Evolutionary conservation across 2,329 filamentous ascomycete species (phyloP).

Genomic region (Trematosphaeria pertusa): DNA sequence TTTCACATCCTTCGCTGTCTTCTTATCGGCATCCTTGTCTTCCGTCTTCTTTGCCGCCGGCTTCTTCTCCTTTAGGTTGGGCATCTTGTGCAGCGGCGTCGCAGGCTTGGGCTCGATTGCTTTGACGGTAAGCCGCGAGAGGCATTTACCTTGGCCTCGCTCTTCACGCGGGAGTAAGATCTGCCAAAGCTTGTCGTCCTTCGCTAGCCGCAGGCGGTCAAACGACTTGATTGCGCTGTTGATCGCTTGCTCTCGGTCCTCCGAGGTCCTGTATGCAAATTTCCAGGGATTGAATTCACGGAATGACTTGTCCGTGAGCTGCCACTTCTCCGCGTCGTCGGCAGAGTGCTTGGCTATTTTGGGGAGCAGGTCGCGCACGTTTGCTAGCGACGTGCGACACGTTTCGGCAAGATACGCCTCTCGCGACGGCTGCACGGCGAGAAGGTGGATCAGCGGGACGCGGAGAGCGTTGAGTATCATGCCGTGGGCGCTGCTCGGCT

Average conservation of each 20-base stretch:
- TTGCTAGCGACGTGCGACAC: constrained; percentile 37
- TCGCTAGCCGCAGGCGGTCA: constrained; percentile 66
- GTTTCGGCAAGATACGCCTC: constrained; percentile 41
- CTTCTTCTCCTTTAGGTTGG: constrained; percentile 54
- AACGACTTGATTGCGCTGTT: constrained; percentile 69
- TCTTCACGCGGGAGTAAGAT: constrained; percentile 66
- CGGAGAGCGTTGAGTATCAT: constrained; percentile 52
- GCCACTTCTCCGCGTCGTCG: constrained; percentile 51
- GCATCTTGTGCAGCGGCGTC: constrained; percentile 44
- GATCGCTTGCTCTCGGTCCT: constrained; percentile 66
- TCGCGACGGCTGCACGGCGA: constrained; percentile 53
- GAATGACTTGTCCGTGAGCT: constrained; percentile 64
- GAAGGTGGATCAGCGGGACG: constrained; percentile 58
- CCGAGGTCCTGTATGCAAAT: constrained; percentile 63
- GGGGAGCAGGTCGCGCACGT: constrained; percentile 40
- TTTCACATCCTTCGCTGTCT: constrained; percentile 37
- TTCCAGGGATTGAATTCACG: constrained; percentile 68
- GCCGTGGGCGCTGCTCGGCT: constrained; percentile 42
- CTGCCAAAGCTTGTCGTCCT: constrained; percentile 69
- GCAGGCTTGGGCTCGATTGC: constrained; percentile 43
- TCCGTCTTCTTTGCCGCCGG: constrained; percentile 50
- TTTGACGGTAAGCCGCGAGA: constrained; percentile 65
- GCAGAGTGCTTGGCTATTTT: constrained; percentile 62
- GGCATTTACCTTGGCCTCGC: constrained; percentile 65
- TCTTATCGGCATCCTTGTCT: constrained; percentile 50